Conservation (phyloP, 177 flowering plant genomes). For the Vitis hybrid region DNA sequence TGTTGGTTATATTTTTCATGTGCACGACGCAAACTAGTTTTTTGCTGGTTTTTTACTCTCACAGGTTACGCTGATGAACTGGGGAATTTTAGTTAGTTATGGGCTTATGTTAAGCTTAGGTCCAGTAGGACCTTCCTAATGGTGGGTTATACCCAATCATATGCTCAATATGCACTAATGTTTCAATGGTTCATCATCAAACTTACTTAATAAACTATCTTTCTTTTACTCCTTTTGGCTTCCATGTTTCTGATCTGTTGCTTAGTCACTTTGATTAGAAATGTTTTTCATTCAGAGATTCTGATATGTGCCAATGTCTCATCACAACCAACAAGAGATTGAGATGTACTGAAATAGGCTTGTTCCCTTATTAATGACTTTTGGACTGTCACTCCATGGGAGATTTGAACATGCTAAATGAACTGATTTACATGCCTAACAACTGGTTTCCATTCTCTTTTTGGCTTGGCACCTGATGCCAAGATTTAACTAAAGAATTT, state of each 20-base stretch:
- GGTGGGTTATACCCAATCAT: too few relatives aligned
- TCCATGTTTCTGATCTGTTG: not conserved
- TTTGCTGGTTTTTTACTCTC: not conserved
- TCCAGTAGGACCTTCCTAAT: too few relatives aligned
- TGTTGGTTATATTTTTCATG: not conserved
- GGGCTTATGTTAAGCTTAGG: too few relatives aligned
- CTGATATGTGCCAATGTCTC: not conserved
- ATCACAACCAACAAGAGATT: not conserved
- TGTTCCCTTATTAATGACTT: not conserved
- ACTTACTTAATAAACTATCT: not conserved
- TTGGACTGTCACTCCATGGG: not conserved
- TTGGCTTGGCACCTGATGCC: too few relatives aligned
- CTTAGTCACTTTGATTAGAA: not conserved
- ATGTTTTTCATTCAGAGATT: not conserved
- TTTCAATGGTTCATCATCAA: too few relatives aligned
- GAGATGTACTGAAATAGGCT: not conserved
- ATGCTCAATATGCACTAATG: too few relatives aligned
- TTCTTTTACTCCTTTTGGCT: not conserved
- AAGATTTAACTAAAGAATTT: too few relatives aligned
- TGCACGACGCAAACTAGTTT: not conserved
- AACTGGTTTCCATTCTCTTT: too few relatives aligned
- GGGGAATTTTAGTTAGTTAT: too few relatives aligned
- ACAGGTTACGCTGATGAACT: not conserved
- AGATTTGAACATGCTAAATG: too few relatives aligned
- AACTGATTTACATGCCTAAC: too few relatives aligned